Evolutionary conservation across 73 alveolate genomes (phyloP), one percentile per base, ranked within the genome.

Genomic region (Tetrahymena borealis): DNA sequence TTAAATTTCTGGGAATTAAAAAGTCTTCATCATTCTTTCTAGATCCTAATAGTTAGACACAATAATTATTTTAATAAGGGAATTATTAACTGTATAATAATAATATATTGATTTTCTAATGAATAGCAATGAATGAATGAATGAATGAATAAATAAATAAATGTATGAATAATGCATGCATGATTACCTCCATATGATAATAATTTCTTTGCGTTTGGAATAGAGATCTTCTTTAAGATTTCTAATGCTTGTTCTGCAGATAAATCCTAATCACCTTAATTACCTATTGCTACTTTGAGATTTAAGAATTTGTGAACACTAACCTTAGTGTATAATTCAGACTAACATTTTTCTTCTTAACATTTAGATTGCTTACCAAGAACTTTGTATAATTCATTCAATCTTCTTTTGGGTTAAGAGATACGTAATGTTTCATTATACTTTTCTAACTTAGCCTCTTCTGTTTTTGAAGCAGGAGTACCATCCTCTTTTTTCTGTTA

Each of bases 1-100:
- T 93, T 15, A 93, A 33, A 37, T 79, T 92, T 78, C 33, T 13
- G 7, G 95, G 95, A 5, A 4, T 24, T 28, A 60, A 60, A 35
- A 60, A 60, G 28, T 60, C 85, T 0, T 60, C 85, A 60, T 60
- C 85, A 20, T 60, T 32, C 31, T n/a, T 60, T 60, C 85, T 60
- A 24, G 20, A 2, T 18, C 85, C 85, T 60, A 12, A 39, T 39
- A 9, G 12, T 39, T 39, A 39, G 12, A n/a, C n/a, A n/a, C n/a
- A n/a, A n/a, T n/a, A n/a, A n/a, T n/a, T n/a, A n/a, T n/a, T n/a
- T n/a, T n/a, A n/a, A n/a, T n/a, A n/a, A n/a, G n/a, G n/a, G n/a
- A n/a, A n/a, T n/a, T n/a, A n/a, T n/a, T n/a, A n/a, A n/a, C n/a
- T n/a, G n/a, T n/a, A n/a, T n/a, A n/a, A n/a, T n/a, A n/a, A n/a